phyloP scores from a whole-genome alignment of 352 stramenopile species.

The Phytophthora meadii region DNA sequence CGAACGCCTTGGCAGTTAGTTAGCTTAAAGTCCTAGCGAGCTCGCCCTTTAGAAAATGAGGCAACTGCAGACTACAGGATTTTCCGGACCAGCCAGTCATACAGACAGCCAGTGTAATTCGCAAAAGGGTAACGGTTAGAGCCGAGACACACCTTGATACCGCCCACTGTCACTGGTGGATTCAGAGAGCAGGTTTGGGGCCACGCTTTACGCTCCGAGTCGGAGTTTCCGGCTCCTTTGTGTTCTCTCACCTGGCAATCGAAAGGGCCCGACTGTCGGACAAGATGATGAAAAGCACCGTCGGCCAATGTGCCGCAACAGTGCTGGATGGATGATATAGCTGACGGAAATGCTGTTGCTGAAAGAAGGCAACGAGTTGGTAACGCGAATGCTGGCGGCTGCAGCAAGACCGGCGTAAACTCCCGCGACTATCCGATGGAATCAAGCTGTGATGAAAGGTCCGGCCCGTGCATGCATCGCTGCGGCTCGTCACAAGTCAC shows the following conservation, averaged over 20 bases:
- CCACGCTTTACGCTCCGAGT: too few relatives aligned
- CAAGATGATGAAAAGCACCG: not conserved
- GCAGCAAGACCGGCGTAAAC: slow-evolving; percentile 3
- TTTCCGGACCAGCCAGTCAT: slow-evolving; percentile 40
- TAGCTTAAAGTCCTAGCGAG: slow-evolving; percentile 5
- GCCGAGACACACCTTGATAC: slow-evolving; percentile 32
- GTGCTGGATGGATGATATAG: too few relatives aligned
- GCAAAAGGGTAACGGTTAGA: slow-evolving; percentile 29
- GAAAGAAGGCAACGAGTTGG: slow-evolving; percentile 2
- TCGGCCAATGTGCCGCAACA: too few relatives aligned
- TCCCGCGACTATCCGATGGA: slow-evolving; percentile 22
- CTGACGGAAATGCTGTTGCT: not conserved
- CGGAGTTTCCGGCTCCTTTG: slow-evolving; percentile 28
- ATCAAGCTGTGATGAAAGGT: slow-evolving; percentile 5
- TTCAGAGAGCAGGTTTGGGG: slow-evolving; percentile 37
- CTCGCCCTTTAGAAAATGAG: slow-evolving; percentile 38
- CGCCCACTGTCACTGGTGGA: slow-evolving; percentile 28
- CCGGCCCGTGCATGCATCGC: not conserved
- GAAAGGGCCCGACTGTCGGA: not conserved
- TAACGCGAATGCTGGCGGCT: slow-evolving; percentile 3
- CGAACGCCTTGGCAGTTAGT: not conserved
- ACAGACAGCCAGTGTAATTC: slow-evolving; percentile 35
- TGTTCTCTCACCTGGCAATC: not conserved
- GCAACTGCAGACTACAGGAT: slow-evolving; percentile 18
- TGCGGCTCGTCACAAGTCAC: slow-evolving; percentile 11